Conservation (phyloP, 441 rosid species). For the Pelargonium citronellum region DNA sequence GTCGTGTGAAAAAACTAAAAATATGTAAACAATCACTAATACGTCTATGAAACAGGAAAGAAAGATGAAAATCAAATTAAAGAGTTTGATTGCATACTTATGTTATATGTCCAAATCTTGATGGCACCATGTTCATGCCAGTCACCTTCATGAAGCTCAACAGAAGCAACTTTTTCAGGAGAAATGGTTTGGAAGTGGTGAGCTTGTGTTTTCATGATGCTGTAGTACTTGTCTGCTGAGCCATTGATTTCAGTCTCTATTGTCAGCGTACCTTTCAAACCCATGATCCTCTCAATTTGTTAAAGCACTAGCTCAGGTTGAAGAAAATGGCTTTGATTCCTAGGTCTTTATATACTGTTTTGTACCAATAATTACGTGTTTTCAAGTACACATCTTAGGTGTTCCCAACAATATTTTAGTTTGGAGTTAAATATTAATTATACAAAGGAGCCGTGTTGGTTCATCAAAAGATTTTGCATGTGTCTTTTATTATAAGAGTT, state of each 20-base stretch:
- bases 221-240: conserved; percentile 20
- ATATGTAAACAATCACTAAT: too few species aligned
- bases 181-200: conserved; percentile 25
- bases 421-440: too few species aligned
- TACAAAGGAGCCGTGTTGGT: too few species aligned
- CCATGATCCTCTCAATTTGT: not conserved
- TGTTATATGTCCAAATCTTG: not conserved
- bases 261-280: not conserved
- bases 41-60: too few species aligned
- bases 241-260: conserved; percentile 16
- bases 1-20: too few species aligned
- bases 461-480: too few species aligned
- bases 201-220: conserved; percentile 12
- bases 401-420: too few species aligned
- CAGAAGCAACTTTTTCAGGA: conserved; percentile 18
- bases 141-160: conserved; percentile 22
- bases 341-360: too few species aligned
- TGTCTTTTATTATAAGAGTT: too few species aligned
- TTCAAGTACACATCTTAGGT: too few species aligned
- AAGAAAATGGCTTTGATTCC: not conserved
- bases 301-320: not conserved
- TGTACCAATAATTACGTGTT: too few species aligned
- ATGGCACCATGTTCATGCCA: not conserved
- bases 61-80: too few species aligned
- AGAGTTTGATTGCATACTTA: not conserved